A percentile compares a stretch with the other conserved stretches of the same genome.
Conservation (phyloP, 31 red algal genomes). For the Odonthalia washingtoniensis region DNA sequence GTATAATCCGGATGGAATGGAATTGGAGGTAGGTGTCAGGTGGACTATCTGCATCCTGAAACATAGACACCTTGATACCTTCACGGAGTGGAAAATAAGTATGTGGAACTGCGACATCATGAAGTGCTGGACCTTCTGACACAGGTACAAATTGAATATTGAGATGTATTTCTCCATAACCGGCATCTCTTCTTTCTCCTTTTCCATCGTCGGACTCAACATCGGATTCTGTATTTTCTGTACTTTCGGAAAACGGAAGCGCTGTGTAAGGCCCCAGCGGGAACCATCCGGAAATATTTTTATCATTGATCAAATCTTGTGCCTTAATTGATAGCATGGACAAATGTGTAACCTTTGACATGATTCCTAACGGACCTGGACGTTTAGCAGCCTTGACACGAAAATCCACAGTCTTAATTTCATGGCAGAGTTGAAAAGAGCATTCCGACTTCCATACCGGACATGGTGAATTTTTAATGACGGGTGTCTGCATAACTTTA, state of each 20-base stretch:
- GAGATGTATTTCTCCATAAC: constrained; percentile 62
- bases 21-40: constrained; percentile 57
- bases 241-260: not conserved
- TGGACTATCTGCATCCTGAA: constrained; percentile 71
- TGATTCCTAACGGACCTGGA: constrained; percentile 59
- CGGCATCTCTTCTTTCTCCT: not conserved
- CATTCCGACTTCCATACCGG: constrained; percentile 63
- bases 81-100: constrained; percentile 75
- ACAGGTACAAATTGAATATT: constrained; percentile 46
- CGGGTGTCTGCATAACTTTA: constrained; percentile 74
- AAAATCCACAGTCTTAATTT: constrained; percentile 64
- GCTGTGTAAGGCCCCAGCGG: constrained; percentile 57
- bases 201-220: constrained; percentile 6
- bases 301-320: constrained; percentile 43
- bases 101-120: constrained; percentile 51
- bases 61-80: constrained; percentile 63
- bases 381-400: constrained; percentile 82
- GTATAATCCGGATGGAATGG: constrained; percentile 51
- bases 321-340: constrained; percentile 67
- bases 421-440: constrained; percentile 63
- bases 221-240: constrained; percentile 27
- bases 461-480: constrained; percentile 53
- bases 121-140: constrained; percentile 20
- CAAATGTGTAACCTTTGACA: constrained; percentile 78
- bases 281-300: constrained; percentile 58